Percentiles rank a stretch among this genome's conserved stretches.
phyloP scores from a whole-genome alignment of 1,284 basidiomycete species.

The Tilletiopsis washingtonensis region DNA sequence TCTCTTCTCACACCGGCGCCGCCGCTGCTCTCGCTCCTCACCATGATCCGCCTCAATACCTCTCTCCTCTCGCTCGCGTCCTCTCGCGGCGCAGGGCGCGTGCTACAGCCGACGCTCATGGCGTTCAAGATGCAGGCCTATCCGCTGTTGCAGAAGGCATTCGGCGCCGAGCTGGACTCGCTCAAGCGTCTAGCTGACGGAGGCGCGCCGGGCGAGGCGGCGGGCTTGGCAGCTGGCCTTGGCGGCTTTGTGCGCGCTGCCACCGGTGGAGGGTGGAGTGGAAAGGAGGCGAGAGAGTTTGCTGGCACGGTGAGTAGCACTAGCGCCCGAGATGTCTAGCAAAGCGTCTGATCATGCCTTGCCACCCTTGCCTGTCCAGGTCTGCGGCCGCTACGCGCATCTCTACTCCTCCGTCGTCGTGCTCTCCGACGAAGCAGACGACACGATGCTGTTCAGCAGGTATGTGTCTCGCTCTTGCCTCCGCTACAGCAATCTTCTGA shows the following conservation, averaged over 20 bases:
- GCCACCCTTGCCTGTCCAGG: not conserved
- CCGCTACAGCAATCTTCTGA: no score
- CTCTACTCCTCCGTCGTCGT: conserved; percentile 1
- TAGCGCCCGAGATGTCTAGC: not conserved
- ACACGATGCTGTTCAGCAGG: not conserved
- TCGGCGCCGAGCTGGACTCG: conserved; percentile 29
- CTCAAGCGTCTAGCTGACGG: conserved; percentile 9
- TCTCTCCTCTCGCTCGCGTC: conserved; percentile 11
- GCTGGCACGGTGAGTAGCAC: not conserved
- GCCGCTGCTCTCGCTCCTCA: conserved; percentile 21
- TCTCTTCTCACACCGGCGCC: conserved; percentile 13
- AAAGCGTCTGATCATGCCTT: not conserved
- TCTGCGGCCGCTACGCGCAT: not conserved
- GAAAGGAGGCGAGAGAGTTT: not conserved
- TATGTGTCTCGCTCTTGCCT: no score
- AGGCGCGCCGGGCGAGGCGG: not conserved
- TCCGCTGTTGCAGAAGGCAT: conserved; percentile 23
- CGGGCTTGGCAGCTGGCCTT: not conserved
- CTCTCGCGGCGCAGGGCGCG: conserved; percentile 12
- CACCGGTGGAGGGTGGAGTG: not conserved
- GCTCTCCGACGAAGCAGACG: not conserved
- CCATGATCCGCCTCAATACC: conserved; percentile 25
- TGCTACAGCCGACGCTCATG: conserved; percentile 27
- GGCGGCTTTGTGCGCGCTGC: not conserved
- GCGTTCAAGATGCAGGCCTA: conserved; percentile 31